A percentile compares a stretch with the other conserved stretches of the same genome.
Evolutionary conservation across 1,284 basidiomycete species (phyloP).

Genomic region (Nidula niveotomentosa): DNA sequence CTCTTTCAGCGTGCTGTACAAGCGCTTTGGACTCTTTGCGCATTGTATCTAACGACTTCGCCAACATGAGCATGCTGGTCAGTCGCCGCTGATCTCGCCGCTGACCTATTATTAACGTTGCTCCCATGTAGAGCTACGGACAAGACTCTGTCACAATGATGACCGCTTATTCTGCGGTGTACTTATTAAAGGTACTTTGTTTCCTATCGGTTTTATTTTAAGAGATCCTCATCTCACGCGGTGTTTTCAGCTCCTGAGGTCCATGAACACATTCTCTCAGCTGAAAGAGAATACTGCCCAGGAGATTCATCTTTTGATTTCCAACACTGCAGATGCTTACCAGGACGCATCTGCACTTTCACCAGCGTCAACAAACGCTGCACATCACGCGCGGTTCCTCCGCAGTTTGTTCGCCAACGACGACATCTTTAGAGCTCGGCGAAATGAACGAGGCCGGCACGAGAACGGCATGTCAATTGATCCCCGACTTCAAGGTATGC

Average conservation of each 20-base stretch:
- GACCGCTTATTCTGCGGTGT: conserved; percentile 81
- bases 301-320: conserved; percentile 64
- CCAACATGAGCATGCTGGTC: conserved; percentile 73
- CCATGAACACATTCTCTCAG: conserved; percentile 50
- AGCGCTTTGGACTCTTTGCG: conserved; percentile 69
- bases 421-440: conserved; percentile 46
- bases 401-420: conserved; percentile 67
- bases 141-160: conserved; percentile 82
- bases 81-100: conserved; percentile 20
- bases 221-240: neutral
- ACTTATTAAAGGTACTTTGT: conserved; percentile 62
- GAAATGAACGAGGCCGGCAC: conserved; percentile 11
- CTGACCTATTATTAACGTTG: neutral
- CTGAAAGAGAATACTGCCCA: conserved; percentile 55
- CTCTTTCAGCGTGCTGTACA: conserved; percentile 68
- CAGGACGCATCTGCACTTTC: conserved; percentile 63
- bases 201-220: conserved; percentile 3
- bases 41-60: conserved; percentile 73
- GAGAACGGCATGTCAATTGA: conserved; percentile 41
- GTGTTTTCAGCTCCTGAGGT: conserved; percentile 59
- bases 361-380: conserved; percentile 58
- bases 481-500: conserved; percentile 48
- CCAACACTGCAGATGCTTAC: conserved; percentile 72
- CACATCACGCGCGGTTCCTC: conserved; percentile 75
- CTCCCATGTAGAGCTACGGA: conserved; percentile 60